Evolutionary conservation across 306 rosid species (phyloP).

Genomic region (Fragaria iinumae): DNA sequence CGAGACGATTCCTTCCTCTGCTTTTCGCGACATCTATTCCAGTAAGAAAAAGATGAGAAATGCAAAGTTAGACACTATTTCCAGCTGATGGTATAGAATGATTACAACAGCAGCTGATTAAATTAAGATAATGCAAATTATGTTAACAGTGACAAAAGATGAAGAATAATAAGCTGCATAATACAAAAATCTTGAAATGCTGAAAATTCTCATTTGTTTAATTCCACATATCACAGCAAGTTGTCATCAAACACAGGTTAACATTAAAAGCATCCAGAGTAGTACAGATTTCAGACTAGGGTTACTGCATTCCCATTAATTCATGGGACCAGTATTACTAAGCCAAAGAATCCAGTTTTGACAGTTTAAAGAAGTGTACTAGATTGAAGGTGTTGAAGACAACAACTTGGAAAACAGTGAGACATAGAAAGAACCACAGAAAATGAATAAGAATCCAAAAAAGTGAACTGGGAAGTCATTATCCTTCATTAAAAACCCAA

Average conservation of each 20-base stretch:
- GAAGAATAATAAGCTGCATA: neutral
- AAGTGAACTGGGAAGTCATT: constrained; percentile 4
- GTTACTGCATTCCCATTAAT: neutral
- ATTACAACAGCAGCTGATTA: neutral
- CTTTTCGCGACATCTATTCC: constrained; percentile 85
- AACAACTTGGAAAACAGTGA: neutral
- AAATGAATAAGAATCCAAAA: neutral
- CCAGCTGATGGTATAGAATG: neutral
- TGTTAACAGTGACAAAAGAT: neutral
- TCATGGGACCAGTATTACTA: neutral
- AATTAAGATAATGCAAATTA: neutral
- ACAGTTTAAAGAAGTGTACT: neutral
- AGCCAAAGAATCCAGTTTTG: neutral
- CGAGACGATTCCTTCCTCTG: constrained; percentile 95
- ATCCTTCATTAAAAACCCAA: constrained; percentile 18
- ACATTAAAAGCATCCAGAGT: neutral
- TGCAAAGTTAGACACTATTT: neutral
- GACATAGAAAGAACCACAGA: neutral
- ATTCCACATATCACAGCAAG: neutral
- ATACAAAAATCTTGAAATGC: neutral
- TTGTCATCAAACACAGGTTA: neutral
- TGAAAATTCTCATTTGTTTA: neutral
- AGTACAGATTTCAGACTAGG: neutral
- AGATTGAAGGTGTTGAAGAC: neutral
- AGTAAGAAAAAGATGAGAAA: neutral